Evolutionary conservation across 2,329 filamentous ascomycete species (phyloP).

Genomic region (Fusarium newnesense): DNA sequence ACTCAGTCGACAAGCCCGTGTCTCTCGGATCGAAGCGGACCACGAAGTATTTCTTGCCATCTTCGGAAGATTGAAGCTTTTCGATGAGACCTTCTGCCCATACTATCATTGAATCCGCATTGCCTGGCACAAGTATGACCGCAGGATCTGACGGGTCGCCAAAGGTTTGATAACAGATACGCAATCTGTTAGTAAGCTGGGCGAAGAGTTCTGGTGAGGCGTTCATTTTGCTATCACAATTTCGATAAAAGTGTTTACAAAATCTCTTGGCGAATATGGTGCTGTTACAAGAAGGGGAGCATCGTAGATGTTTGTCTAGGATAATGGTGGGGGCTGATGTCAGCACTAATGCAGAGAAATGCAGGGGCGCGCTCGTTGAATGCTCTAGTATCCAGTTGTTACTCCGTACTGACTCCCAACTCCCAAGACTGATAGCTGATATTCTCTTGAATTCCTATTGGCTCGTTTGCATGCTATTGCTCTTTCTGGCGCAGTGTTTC

Average conservation of each 20-base stretch:
- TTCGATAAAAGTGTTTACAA: background rate
- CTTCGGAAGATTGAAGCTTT: slow-evolving; percentile 25
- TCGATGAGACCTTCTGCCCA: slow-evolving; percentile 36
- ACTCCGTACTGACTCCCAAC: too few species aligned
- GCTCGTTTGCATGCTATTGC: background rate
- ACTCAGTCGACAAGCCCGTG: slow-evolving; percentile 41
- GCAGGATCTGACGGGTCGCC: slow-evolving; percentile 40
- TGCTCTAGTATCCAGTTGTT: background rate
- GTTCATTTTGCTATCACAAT: slow-evolving; percentile 5
- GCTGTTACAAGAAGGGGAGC: background rate
- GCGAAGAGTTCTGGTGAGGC: slow-evolving; percentile 42
- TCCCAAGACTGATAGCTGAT: background rate
- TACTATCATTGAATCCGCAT: slow-evolving; percentile 40
- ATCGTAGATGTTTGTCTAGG: background rate
- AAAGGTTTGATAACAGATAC: slow-evolving; percentile 46
- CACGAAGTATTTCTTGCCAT: slow-evolving; percentile 25
- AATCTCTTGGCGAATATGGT: background rate
- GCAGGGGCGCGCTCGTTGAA: too few species aligned
- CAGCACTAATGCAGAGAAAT: slow-evolving; percentile 3
- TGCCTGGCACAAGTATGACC: slow-evolving; percentile 40
- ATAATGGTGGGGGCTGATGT: background rate
- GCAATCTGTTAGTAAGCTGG: slow-evolving; percentile 38
- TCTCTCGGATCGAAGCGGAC: slow-evolving; percentile 42
- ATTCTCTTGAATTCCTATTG: background rate
- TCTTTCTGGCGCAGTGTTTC: background rate